These are phyloP conservation scores for Malassezia pachydermatis DNA, from an alignment of 1,284 basidiomycete genomes.

Conservation along the genomic window DNA sequence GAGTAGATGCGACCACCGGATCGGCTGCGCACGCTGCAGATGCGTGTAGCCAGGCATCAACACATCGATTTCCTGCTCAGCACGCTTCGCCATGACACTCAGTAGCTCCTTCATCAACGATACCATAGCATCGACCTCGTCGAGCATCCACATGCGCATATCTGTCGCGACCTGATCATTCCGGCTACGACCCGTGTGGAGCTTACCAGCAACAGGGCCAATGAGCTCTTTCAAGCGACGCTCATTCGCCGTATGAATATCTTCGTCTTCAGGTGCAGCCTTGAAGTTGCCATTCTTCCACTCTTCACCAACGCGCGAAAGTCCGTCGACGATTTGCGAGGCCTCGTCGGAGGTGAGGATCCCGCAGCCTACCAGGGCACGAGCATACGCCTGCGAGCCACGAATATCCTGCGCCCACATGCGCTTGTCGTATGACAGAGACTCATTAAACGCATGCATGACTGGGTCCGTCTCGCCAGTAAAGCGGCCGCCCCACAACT, in stretches of 20 bases:
- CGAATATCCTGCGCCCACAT: slow-evolving; percentile 86
- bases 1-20: slow-evolving; percentile 93
- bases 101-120: slow-evolving; percentile 67
- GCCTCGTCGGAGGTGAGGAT: slow-evolving; percentile 67
- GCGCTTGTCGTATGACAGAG: slow-evolving; percentile 81
- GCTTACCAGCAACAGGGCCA: slow-evolving; percentile 53
- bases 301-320: slow-evolving; percentile 67
- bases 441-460: slow-evolving; percentile 51
- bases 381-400: slow-evolving; percentile 91
- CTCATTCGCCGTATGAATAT: slow-evolving; percentile 99
- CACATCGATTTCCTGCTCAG: slow-evolving; percentile 79
- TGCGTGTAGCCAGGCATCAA: slow-evolving; percentile 95
- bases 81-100: slow-evolving; percentile 76
- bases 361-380: slow-evolving; percentile 65
- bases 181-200: slow-evolving; percentile 83
- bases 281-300: slow-evolving; percentile 55
- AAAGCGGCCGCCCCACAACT: slow-evolving; percentile 48
- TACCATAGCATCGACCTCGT: slow-evolving; percentile 64
- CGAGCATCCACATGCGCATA: slow-evolving; percentile 87
- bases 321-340: slow-evolving; percentile 64
- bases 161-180: slow-evolving; percentile 98
- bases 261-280: slow-evolving; percentile 68
- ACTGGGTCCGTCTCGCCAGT: slow-evolving; percentile 43
- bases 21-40: slow-evolving; percentile 71
- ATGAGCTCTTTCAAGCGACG: slow-evolving; percentile 85